Evolutionary conservation across 352 stramenopile genomes (phyloP), one percentile per base, ranked within the genome.

Genomic region (Pythium grandisporangium): DNA sequence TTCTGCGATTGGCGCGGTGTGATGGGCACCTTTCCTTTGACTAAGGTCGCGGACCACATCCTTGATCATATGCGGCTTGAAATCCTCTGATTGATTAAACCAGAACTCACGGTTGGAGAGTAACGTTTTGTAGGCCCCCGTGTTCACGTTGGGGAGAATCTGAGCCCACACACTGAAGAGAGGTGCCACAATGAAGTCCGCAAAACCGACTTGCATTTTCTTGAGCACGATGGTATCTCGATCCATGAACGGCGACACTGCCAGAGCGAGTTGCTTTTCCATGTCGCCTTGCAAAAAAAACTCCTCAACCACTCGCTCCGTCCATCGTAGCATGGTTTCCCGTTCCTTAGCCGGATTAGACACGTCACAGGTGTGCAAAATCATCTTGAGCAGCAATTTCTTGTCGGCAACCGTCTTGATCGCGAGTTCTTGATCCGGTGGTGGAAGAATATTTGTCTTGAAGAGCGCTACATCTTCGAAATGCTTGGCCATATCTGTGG

Each of bases 271-370:
- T 39, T 86, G 63, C 49, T 96, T 97, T 57, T 98, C 95, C 58
- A 95, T 82, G 44, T 98, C 94, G 26, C 95, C 95, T 54, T 98
- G 94, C 16, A 82, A 45, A 51, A 97, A 98, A 51, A 98, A 98
- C 69, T 98, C 95, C 26, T 96, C 79, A 11, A 97, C 72, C 8
- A 97, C 86, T 17, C 89, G 80, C 42, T 96, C 79, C 0, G 88
- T 93, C 94, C 94, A 98, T 46, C 82, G 76, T 42, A 95, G 69
- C 66, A 94, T 91, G 16, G 89, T 69, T 38, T 80, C 58, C 22
- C 75, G 82, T 17, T 93, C 76, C 51, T 96, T 96, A 5, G 84
- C 71, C 26, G 85, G 89, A 49, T 98, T 98, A 4, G 88, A 97
- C 20, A 98, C 90, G 51, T 98, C 95, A 27, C 91, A 93, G 19